Evolutionary conservation across 768 basidiomycete species (phyloP).

Genomic region (Mrakia gelida): DNA sequence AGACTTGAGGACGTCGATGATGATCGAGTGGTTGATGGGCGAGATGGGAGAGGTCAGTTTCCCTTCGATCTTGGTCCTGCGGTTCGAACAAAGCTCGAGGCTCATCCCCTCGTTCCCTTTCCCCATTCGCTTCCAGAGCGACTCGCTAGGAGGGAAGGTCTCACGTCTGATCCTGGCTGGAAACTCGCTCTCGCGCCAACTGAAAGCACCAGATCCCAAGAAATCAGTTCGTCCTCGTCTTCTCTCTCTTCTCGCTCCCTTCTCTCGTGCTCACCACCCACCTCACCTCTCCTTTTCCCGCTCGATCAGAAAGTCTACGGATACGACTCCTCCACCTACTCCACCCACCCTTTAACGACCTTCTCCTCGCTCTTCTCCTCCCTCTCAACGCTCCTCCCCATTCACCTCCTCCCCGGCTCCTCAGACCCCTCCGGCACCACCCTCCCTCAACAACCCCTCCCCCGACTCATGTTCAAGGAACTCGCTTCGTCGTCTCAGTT

Average conservation of each 20-base stretch:
- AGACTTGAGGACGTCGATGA: constrained; percentile 68
- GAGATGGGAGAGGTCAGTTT: constrained; percentile 65
- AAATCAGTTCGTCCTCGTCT: constrained; percentile 15
- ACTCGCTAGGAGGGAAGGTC: constrained; percentile 53
- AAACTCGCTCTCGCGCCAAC: constrained; percentile 65
- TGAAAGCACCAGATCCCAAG: constrained; percentile 42
- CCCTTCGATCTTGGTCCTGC: constrained; percentile 16
- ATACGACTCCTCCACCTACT: constrained; percentile 63
- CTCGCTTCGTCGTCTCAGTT: constrained; percentile 49
- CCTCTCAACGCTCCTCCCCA: constrained; percentile 68
- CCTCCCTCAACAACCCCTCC: constrained; percentile 89
- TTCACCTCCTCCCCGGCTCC: constrained; percentile 83
- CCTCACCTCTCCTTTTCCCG: too few relatives aligned
- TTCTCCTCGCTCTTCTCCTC: constrained; percentile 70
- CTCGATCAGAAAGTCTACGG: constrained; percentile 50
- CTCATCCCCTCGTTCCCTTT: not conserved
- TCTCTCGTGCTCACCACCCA: not conserved
- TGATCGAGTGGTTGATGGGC: constrained; percentile 83
- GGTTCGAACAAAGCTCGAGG: not conserved
- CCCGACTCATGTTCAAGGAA: constrained; percentile 73
- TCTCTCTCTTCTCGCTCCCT: not conserved
- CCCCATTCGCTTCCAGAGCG: constrained; percentile 48
- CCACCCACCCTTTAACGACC: constrained; percentile 65
- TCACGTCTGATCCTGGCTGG: constrained; percentile 84
- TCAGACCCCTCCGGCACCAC: constrained; percentile 83